Evolutionary conservation across 2,329 filamentous ascomycete species (phyloP).

Genomic region (Monosporascus ibericus): DNA sequence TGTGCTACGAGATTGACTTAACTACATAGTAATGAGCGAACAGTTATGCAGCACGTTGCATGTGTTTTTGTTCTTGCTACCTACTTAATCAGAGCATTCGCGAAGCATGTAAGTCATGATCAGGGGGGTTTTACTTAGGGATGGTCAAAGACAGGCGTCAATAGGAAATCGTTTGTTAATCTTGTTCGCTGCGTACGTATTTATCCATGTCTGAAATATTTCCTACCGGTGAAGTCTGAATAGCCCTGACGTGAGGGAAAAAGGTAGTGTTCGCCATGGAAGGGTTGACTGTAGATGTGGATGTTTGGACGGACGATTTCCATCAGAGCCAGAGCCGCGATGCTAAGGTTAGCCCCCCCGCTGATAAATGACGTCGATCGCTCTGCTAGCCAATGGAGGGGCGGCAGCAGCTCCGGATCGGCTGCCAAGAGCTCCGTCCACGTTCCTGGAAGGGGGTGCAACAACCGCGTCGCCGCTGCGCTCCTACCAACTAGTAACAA

Average conservation of each 20-base stretch:
- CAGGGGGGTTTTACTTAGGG: too few relatives aligned
- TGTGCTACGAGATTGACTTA: conserved; percentile 5
- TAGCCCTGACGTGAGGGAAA: neutral
- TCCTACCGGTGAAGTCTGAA: neutral
- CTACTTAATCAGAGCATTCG: neutral
- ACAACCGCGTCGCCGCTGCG: neutral
- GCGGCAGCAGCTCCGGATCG: conserved; percentile 1
- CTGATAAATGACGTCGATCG: conserved; percentile 8
- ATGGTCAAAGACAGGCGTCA: too few relatives aligned
- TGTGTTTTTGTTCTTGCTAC: conserved; percentile 4
- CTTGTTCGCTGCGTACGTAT: too few relatives aligned
- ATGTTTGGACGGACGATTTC: neutral
- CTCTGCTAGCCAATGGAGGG: conserved; percentile 4
- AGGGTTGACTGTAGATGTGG: neutral
- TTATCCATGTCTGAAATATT: neutral
- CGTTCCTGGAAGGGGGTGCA: neutral
- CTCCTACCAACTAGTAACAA: neutral
- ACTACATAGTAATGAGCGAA: conserved; percentile 7
- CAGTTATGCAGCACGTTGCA: conserved; percentile 1
- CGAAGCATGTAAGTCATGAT: conserved; percentile 3
- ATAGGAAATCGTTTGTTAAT: too few relatives aligned
- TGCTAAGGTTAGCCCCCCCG: neutral
- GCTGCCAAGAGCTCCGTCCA: conserved; percentile 13
- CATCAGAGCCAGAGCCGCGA: neutral
- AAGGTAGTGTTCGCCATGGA: neutral